phyloP scores from a whole-genome alignment of 768 basidiomycete genomes.

The Lyophyllum semitale region DNA sequence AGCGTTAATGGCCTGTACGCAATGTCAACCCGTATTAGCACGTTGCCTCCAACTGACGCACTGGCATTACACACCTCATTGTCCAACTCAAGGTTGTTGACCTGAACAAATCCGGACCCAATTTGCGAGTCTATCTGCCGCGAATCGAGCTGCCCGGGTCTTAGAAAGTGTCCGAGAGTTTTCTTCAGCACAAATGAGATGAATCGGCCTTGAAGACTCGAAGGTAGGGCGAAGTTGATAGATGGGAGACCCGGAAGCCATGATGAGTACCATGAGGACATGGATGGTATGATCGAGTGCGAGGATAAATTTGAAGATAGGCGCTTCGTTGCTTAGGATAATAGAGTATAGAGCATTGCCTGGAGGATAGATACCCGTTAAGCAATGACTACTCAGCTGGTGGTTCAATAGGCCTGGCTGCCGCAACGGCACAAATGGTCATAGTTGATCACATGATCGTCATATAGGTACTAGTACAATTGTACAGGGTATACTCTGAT shows the following conservation, averaged over 20 bases:
- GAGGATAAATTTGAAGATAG: not conserved
- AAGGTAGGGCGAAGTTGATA: constrained; percentile 65
- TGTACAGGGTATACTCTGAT: not conserved
- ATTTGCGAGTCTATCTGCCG: constrained; percentile 91
- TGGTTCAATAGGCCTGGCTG: too few relatives aligned
- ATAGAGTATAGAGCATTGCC: not conserved
- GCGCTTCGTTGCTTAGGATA: not conserved
- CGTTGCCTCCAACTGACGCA: not conserved
- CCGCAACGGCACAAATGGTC: not conserved
- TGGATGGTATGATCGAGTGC: constrained; percentile 12
- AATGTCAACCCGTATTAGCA: constrained; percentile 15
- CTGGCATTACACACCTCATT: constrained; percentile 53
- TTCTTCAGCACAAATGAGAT: constrained; percentile 87
- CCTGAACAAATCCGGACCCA: constrained; percentile 86
- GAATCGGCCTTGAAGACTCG: constrained; percentile 83
- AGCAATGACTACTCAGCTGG: not conserved
- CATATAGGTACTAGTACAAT: not conserved
- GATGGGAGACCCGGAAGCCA: constrained; percentile 67
- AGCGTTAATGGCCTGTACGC: constrained; percentile 73
- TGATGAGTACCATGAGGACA: constrained; percentile 58
- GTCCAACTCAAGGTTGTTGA: constrained; percentile 82
- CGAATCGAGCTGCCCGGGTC: constrained; percentile 86
- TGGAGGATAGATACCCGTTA: not conserved
- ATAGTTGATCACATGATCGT: not conserved
- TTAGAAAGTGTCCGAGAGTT: constrained; percentile 81